Conservation (phyloP, 495 filamentous ascomycete species). For the Recurvomyces mirabilis region DNA sequence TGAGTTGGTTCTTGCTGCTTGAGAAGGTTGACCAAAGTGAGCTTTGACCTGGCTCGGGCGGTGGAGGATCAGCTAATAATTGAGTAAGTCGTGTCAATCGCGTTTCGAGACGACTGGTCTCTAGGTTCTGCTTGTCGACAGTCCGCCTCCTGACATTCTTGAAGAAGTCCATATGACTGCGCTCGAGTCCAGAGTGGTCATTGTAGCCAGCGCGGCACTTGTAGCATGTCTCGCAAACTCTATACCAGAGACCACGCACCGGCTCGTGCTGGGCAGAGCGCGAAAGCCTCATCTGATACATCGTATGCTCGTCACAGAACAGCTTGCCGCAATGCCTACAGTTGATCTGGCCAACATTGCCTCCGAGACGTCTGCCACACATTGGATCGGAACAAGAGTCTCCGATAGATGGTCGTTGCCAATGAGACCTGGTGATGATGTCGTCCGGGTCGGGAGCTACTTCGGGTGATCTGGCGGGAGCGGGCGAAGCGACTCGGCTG, state of each 20-base stretch:
- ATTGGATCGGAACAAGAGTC: constrained; percentile 79
- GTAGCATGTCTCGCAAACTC: constrained; percentile 96
- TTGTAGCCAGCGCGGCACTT: constrained; percentile 94
- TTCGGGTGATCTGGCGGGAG: constrained; percentile 24
- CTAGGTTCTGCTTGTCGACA: constrained; percentile 73
- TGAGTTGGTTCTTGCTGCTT: constrained; percentile 54
- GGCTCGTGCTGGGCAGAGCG: constrained; percentile 84
- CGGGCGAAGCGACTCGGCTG: constrained; percentile 21
- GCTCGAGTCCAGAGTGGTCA: constrained; percentile 47
- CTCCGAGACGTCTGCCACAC: constrained; percentile 68
- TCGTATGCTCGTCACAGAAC: constrained; percentile 96
- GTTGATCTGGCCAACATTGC: constrained; percentile 73
- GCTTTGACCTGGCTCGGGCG: constrained; percentile 40
- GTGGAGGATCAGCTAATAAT: constrained; percentile 58
- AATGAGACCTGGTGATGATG: constrained; percentile 74
- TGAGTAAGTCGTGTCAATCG: constrained; percentile 82
- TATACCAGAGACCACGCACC: constrained; percentile 80
- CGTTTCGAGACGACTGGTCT: constrained; percentile 83
- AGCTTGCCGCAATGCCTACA: constrained; percentile 84
- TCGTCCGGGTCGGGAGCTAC: constrained; percentile 70
- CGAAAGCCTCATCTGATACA: constrained; percentile 99
- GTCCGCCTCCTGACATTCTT: constrained; percentile 53
- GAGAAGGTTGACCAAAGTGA: constrained; percentile 46
- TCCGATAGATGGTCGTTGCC: constrained; percentile 63
- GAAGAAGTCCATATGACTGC: constrained; percentile 64